Evolutionary conservation across 208 protist species (phyloP).

Genomic region (Porcisia deanei): DNA sequence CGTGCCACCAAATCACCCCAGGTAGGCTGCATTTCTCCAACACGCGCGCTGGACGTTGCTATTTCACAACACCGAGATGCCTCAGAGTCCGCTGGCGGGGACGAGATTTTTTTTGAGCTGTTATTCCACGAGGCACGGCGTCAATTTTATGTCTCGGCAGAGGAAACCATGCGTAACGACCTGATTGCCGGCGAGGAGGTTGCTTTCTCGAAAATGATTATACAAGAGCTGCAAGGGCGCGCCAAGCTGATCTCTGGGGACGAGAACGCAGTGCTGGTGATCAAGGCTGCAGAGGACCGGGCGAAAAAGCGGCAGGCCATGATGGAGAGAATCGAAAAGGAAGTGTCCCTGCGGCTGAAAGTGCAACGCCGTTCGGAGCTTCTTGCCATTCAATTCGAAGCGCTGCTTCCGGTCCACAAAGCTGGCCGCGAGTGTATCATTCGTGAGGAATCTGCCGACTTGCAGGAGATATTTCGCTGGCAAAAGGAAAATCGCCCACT

Average conservation of each 20-base stretch:
- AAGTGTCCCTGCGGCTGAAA: slow-evolving; percentile 25
- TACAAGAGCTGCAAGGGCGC: slow-evolving; percentile 15
- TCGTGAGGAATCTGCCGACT: slow-evolving; percentile 39
- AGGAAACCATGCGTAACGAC: slow-evolving; percentile 27
- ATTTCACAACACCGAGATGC: not conserved
- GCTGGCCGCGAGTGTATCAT: slow-evolving; percentile 33
- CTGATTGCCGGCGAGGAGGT: slow-evolving; percentile 44
- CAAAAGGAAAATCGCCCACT: slow-evolving; percentile 60
- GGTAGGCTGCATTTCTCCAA: not conserved
- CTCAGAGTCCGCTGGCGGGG: not conserved
- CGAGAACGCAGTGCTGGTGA: slow-evolving; percentile 34
- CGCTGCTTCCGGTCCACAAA: slow-evolving; percentile 48
- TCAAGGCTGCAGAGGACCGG: slow-evolving; percentile 32
- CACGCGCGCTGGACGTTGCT: not conserved
- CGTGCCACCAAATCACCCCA: not conserved
- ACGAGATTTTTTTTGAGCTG: slow-evolving; percentile 23
- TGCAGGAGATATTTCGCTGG: slow-evolving; percentile 39
- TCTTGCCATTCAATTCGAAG: slow-evolving; percentile 30
- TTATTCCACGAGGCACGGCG: slow-evolving; percentile 27
- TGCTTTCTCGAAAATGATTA: slow-evolving; percentile 21
- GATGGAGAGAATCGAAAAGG: slow-evolving; percentile 51
- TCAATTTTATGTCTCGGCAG: slow-evolving; percentile 25
- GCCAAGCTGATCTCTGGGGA: slow-evolving; percentile 28
- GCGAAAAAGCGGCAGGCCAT: slow-evolving; percentile 21
- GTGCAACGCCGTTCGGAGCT: slow-evolving; percentile 40